A percentile compares a stretch with the other conserved stretches of the same genome.
Evolutionary conservation across 768 basidiomycete species (phyloP).

Genomic region (Candolleomyces eurysporus): DNA sequence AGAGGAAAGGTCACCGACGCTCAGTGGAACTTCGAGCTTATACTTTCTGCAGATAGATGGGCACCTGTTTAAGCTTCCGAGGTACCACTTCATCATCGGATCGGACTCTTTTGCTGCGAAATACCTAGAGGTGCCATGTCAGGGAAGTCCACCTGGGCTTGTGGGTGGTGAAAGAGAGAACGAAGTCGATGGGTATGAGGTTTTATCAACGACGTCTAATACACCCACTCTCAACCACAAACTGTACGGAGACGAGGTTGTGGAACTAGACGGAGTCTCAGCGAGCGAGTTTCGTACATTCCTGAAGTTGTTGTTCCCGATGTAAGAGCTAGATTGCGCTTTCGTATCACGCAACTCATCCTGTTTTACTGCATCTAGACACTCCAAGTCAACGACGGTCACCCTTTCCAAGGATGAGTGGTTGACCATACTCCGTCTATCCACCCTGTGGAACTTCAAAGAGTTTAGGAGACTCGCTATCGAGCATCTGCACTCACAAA

Average conservation of each 20-base stretch:
- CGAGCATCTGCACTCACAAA: not conserved
- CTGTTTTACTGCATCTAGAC: not conserved
- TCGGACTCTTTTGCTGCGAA: not conserved
- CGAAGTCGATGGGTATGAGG: no score
- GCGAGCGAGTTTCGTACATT: not conserved
- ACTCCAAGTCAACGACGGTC: not conserved
- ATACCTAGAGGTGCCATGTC: not conserved
- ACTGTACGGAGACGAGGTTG: not conserved
- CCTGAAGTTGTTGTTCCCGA: not conserved
- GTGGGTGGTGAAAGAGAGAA: no score
- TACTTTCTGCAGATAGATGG: not conserved
- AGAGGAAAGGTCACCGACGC: not conserved
- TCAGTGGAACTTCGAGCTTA: not conserved
- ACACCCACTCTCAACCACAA: not conserved
- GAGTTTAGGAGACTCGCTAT: slow-evolving; percentile 4
- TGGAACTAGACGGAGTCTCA: not conserved
- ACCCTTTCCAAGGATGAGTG: not conserved
- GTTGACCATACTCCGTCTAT: not conserved
- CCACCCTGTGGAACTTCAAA: slow-evolving; percentile 5
- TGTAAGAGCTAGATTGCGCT: not conserved
- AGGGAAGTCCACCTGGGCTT: no score
- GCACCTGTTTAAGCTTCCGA: not conserved
- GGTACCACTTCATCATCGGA: not conserved
- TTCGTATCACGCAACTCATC: not conserved
- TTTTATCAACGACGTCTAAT: not conserved